Base-by-base conservation (phyloP, 192 early-diverging fungal genomes). In the Coemansia sp. region DNA sequence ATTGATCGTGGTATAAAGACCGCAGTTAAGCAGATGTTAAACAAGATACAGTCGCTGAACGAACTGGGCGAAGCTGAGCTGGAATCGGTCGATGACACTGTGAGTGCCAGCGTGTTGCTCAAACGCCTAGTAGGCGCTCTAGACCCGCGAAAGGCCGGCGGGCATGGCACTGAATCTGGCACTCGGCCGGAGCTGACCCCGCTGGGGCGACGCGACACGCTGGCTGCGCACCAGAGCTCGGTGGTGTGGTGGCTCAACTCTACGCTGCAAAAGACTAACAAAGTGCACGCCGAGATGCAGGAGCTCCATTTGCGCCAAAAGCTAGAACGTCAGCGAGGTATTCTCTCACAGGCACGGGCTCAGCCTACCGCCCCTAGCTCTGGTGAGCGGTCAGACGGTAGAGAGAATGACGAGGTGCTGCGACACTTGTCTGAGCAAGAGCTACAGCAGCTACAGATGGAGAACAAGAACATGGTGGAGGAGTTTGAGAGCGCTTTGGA, bases 201-300 rank as follows among this genome's bases (percentile, higher is more conserved):
- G 13, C n/a, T 78, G 16, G 65, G 75, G 29, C 76, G 74, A 36
- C 85, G 87, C 43, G 90, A 91, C 64, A 69, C 84, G 3, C 39
- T 89, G 41, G 89, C 89, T 18, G 88, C 89, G 33, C 87, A 91
- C 66, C 88, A 88, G 22, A 89, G 90, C 66, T 88, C 90, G 10
- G 87, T 94, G 2, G 78, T 86, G 9, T 89, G 91, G 84, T 83
- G 86, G 67, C 66, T 94, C 22, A 94, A 94, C 62, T 79, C 88
- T 39, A 75, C 86, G 13, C 74, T 94, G 39, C 90, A 89, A 41
- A 76, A 86, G 47, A 79, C 90, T 13, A 90, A 90, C 27, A 85
- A 86, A 41, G 67, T 90, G 18, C 92, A 94, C 63, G 90, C 89
- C 66, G 85, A 90, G 44, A 90, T 90, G 71, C 90, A 94, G 67